Evolutionary conservation across 768 basidiomycete genomes (phyloP).

Genomic region (Pulveroboletus frians): DNA sequence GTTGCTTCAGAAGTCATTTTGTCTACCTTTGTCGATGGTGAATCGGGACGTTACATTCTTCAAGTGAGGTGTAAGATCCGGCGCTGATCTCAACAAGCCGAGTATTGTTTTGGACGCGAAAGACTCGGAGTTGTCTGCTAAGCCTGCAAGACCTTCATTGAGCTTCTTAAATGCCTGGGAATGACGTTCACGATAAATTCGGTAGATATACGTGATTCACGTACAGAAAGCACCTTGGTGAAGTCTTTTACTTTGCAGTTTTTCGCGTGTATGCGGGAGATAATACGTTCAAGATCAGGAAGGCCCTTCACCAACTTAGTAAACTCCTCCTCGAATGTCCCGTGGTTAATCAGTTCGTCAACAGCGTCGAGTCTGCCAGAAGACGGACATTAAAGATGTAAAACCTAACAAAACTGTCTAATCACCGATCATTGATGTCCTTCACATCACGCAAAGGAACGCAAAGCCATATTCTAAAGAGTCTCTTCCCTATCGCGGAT

Average conservation of each 20-base stretch:
- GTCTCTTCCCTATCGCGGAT: constrained; percentile 69
- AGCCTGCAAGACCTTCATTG: constrained; percentile 55
- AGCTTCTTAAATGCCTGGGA: constrained; percentile 72
- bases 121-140: constrained; percentile 60
- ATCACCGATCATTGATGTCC: constrained; percentile 86
- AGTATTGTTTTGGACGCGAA: constrained; percentile 77
- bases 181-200: background rate
- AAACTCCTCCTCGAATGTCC: constrained; percentile 73
- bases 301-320: constrained; percentile 70
- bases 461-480: constrained; percentile 96
- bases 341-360: constrained; percentile 79
- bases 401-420: constrained; percentile 9
- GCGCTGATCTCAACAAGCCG: constrained; percentile 72
- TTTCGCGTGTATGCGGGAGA: constrained; percentile 93
- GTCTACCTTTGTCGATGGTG: constrained; percentile 51
- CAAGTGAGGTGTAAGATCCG: constrained; percentile 69
- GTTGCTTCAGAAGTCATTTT: constrained; percentile 3
- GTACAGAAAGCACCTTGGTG: constrained; percentile 70
- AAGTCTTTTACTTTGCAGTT: constrained; percentile 87
- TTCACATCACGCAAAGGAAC: constrained; percentile 77
- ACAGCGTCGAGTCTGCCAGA: constrained; percentile 82
- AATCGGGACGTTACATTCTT: constrained; percentile 71
- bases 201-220: constrained; percentile 9
- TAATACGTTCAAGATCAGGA: constrained; percentile 89
- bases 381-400: constrained; percentile 14